Percentiles rank a stretch among this genome's conserved stretches.
These are phyloP conservation scores for Paracorniculantispora psalliotae DNA, from an alignment of 2,329 filamentous ascomycete genomes.

Conservation along the genomic window DNA sequence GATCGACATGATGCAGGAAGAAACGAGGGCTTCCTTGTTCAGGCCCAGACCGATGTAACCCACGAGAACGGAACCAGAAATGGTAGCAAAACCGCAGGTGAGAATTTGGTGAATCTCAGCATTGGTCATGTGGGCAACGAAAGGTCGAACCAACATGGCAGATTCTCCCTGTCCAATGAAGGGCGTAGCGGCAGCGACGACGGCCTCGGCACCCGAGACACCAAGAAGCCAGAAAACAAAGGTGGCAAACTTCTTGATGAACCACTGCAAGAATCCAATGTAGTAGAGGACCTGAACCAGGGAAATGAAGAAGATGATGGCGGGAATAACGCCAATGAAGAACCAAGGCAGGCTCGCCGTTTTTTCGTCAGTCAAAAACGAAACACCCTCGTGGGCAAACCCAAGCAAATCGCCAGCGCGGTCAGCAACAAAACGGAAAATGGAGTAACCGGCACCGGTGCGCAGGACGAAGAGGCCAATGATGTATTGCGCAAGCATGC, in stretches of 20 bases:
- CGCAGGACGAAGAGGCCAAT: slow-evolving; percentile 84
- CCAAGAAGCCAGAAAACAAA: slow-evolving; percentile 90
- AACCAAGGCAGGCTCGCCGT: slow-evolving; percentile 59
- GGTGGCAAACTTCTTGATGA: slow-evolving; percentile 76
- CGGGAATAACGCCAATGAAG: slow-evolving; percentile 73
- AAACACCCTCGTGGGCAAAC: slow-evolving; percentile 68
- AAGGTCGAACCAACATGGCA: slow-evolving; percentile 85
- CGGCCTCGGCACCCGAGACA: slow-evolving; percentile 87
- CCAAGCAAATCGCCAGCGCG: slow-evolving; percentile 70
- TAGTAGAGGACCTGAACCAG: slow-evolving; percentile 86
- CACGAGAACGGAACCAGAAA: slow-evolving; percentile 80
- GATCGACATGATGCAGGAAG: slow-evolving; percentile 93
- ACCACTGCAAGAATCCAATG: slow-evolving; percentile 80
- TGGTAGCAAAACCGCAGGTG: slow-evolving; percentile 88
- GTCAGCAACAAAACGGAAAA: slow-evolving; percentile 82
- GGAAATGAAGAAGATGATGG: slow-evolving; percentile 94
- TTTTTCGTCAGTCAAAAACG: slow-evolving; percentile 52
- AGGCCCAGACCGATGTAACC: slow-evolving; percentile 82
- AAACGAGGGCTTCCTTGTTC: slow-evolving; percentile 79
- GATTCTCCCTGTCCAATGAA: slow-evolving; percentile 95
- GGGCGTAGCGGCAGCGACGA: slow-evolving; percentile 85
- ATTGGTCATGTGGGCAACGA: slow-evolving; percentile 77
- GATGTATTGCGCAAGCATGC: slow-evolving; percentile 84
- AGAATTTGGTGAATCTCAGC: slow-evolving; percentile 91
- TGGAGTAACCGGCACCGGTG: slow-evolving; percentile 76